Base-by-base conservation (phyloP, 1,139 yeast species). In the Debaryomyces nepalensis region DNA sequence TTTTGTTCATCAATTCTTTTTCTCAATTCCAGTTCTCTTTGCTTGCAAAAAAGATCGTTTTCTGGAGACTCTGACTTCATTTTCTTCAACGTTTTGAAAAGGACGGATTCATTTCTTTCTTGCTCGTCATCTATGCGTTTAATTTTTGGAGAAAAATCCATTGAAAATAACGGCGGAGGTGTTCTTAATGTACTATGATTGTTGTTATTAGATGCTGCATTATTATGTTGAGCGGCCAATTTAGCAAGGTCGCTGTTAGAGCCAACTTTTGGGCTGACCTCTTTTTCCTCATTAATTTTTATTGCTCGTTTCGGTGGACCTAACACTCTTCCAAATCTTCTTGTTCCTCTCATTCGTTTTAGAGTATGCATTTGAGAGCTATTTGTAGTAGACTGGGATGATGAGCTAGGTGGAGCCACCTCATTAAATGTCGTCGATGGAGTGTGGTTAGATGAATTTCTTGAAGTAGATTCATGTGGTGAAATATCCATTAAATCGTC, bases 291-390 rank as follows among this genome's bases (percentile, higher is more conserved):
- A 33, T 54, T 49, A n/a, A 50, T 39, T 34, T 63, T 55, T 7
- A 63, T 53, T 3, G 69, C 70, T 31, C 75, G 53, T 48, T 68
- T 62, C 1, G 76, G 76, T 3, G 73, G 74, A 0, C 77, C 78
- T 39, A 73, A 50, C 6, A 60, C 46, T 46, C 59, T 63, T 4
- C 73, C 71, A 43, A 69, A 66, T 40, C 70, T 49, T 46, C 73
- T 53, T 2, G 65, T 55, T 2, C 73, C 65, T 33, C 66, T 48
- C 41, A 56, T 54, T 39, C 64, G 48, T 48, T 64, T 63, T 11
- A 63, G 44, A 11, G 61, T 48, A 33, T 53, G 58, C n/a, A 49
- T 47, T 21, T 47, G 45, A 29, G 45, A 33, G 33, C 44, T 36
- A 35, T 43, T 34, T 20, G 43, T 33, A n/a, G 15, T 42, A 9